A percentile compares a stretch with the other conserved stretches of the same genome.
These are phyloP conservation scores for Penicillium brevicompactum DNA, from an alignment of 2,329 filamentous ascomycete genomes.

Conservation along the genomic window DNA sequence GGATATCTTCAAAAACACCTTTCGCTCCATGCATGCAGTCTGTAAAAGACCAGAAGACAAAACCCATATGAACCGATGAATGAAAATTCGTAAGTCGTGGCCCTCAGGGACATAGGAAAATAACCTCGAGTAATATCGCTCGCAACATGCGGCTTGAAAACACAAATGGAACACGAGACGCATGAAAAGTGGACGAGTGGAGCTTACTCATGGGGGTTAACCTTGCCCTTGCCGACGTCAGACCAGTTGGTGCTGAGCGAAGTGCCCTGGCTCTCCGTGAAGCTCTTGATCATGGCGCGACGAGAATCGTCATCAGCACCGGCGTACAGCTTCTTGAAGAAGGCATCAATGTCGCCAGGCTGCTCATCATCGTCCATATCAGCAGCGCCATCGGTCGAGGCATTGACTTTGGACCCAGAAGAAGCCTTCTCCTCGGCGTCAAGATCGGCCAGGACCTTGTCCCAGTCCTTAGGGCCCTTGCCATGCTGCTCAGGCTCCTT, in stretches of 20 bases:
- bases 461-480: slow-evolving; percentile 76
- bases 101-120: not conserved
- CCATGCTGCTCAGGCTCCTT: too few relatives aligned
- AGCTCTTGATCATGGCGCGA: slow-evolving; percentile 98
- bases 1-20: too few relatives aligned
- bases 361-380: slow-evolving; percentile 40
- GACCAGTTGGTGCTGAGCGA: slow-evolving; percentile 89
- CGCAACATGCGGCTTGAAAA: too few relatives aligned
- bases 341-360: slow-evolving; percentile 69
- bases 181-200: not conserved
- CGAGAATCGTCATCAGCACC: slow-evolving; percentile 75
- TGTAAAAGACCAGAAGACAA: not conserved
- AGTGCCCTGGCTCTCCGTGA: slow-evolving; percentile 89
- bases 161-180: not conserved
- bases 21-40: too few relatives aligned
- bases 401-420: too few relatives aligned
- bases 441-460: slow-evolving; percentile 66
- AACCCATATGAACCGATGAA: not conserved
- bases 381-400: too few relatives aligned
- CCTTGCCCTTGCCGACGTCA: slow-evolving; percentile 71
- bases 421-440: slow-evolving; percentile 35
- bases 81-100: not conserved
- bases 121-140: not conserved
- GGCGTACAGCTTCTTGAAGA: slow-evolving; percentile 90
- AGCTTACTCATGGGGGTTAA: slow-evolving; percentile 54